phyloP scores from a whole-genome alignment of 2,329 filamentous ascomycete species.

The Pleoardoris graminearum region DNA sequence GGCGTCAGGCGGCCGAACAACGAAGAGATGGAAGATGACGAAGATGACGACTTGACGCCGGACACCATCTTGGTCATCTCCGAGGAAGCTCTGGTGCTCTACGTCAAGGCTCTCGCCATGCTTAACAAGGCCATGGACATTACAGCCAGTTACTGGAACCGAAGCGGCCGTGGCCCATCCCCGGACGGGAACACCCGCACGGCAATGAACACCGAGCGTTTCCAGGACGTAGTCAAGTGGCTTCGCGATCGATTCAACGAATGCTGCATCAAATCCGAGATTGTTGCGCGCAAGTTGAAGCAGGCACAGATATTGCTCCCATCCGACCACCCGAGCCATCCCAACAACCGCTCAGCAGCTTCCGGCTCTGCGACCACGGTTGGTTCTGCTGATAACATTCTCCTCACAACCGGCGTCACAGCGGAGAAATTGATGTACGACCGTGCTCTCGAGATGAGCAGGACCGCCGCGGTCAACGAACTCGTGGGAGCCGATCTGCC shows the following conservation, averaged over 20 bases:
- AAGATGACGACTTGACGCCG: conserved; percentile 72
- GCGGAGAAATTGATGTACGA: conserved; percentile 99
- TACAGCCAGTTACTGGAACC: conserved; percentile 89
- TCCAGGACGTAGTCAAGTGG: conserved; percentile 96
- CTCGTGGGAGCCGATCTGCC: conserved; percentile 85
- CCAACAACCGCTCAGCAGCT: conserved; percentile 70
- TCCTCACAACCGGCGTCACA: conserved; percentile 84
- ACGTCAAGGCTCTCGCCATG: conserved; percentile 89
- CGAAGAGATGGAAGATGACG: conserved; percentile 57
- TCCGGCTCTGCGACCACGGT: conserved; percentile 61
- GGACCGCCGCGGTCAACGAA: conserved; percentile 91
- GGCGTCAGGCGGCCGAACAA: conserved; percentile 46
- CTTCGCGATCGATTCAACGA: conserved; percentile 93
- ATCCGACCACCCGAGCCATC: conserved; percentile 82
- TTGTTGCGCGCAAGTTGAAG: conserved; percentile 84
- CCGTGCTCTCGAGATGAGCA: conserved; percentile 94
- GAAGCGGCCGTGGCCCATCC: conserved; percentile 66
- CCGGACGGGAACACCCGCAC: conserved; percentile 44
- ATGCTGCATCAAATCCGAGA: conserved; percentile 91
- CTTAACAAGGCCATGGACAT: conserved; percentile 95
- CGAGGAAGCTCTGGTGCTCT: conserved; percentile 92
- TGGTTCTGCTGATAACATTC: conserved; percentile 75
- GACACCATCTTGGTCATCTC: conserved; percentile 86
- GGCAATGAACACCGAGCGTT: conserved; percentile 63
- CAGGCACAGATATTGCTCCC: conserved; percentile 86